Evolutionary conservation across 257 asterid species (phyloP).

Genomic region (Solanum raphanifolium): DNA sequence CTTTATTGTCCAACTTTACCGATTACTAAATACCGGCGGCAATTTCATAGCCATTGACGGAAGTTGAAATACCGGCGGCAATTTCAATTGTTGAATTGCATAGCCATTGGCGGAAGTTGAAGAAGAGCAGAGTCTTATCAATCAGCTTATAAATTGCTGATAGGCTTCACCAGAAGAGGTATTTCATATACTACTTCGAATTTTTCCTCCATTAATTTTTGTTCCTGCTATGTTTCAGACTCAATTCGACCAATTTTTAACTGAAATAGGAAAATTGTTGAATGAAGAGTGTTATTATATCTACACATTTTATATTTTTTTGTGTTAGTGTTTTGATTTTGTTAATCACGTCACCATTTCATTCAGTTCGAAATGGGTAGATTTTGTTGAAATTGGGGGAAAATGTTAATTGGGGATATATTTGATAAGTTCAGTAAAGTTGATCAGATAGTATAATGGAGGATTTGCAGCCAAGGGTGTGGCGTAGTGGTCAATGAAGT

Average conservation of each 20-base stretch:
- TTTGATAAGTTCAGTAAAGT: neutral
- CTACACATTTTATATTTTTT: neutral
- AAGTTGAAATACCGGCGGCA: neutral
- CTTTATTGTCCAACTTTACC: neutral
- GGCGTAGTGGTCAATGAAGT: neutral
- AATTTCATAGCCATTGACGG: neutral
- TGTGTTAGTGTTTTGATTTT: neutral
- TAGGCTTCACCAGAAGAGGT: neutral
- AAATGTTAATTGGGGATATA: neutral
- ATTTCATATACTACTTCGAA: neutral
- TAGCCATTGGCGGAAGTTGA: neutral
- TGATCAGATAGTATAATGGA: neutral
- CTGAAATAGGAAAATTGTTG: neutral
- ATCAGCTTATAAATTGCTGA: neutral
- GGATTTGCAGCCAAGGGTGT: neutral
- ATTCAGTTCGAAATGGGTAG: neutral
- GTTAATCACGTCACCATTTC: neutral
- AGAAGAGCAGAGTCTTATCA: neutral
- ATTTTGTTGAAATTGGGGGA: neutral
- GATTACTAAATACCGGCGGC: neutral
- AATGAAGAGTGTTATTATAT: neutral
- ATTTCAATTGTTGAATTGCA: neutral
- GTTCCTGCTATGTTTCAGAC: neutral
- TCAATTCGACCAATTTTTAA: neutral
- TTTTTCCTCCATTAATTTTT: neutral